Base-by-base conservation (phyloP, 257 asterid species). In the Euphrasia confusa region DNA sequence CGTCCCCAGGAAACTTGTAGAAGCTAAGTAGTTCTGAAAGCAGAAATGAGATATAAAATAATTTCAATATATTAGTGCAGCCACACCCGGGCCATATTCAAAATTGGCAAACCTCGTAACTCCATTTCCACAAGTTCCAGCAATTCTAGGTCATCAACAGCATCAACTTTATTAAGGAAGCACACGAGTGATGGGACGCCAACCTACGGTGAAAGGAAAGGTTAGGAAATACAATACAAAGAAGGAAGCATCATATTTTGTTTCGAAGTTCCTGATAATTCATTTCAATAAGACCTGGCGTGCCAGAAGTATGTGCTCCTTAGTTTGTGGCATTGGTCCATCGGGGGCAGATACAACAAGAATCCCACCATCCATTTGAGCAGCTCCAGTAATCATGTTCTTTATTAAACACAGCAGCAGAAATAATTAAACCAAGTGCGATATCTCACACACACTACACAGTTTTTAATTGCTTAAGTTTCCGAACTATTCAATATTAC, bases 331-430 rank as follows among this genome's bases (percentile, higher is more conserved):
- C 98, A 91, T 91, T 18, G 98, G 96, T 54, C 98, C 98, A 71
- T 91, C 98, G 4, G 96, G 98, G 61, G 90, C 96, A 75, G 98
- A 88, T 55, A 91, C 98, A 63, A 91, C 95, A 63, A 88, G 81
- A 73, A 91, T 91, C 15, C 96, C 96, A 11, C 96, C 98, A 72
- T 90, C 97, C 97, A 90, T 90, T 76, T 90, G 97, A 61, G 97
- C 96, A 77, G 98, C 98, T 69, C 96, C 96, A 59, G 98, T 90
- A 69, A 90, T 91, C 98, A 91, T 88, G 74, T 91, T 91, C 96
- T 91, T 75, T 70, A 76, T 33, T 12, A 39, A 10, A 61, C 66
- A 48, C 26, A 44, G 27, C 39, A 50, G 82, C 88, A 35, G 3
- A 42, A 40, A 5, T 3, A 66, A 49, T 49, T 17, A 2, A 30